Percentiles rank a stretch among this genome's conserved stretches.
phyloP scores from a whole-genome alignment of 2,329 filamentous ascomycete genomes.

The Penicillium concentricum region DNA sequence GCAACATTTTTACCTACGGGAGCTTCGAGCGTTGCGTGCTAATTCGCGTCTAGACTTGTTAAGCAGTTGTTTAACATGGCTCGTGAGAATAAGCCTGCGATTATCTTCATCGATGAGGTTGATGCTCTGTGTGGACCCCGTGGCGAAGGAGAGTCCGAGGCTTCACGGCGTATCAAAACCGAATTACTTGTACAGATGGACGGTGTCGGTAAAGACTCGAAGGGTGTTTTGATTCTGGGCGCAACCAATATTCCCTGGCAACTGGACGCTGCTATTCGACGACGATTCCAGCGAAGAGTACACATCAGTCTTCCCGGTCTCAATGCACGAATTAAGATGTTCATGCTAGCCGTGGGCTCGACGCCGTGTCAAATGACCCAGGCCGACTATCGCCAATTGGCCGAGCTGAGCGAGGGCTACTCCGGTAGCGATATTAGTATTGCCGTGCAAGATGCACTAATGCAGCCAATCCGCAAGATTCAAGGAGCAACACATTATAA shows the following conservation, averaged over 20 bases:
- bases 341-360: constrained; percentile 88
- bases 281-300: constrained; percentile 92
- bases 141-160: constrained; percentile 94
- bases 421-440: constrained; percentile 95
- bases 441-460: constrained; percentile 90
- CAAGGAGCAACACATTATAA: constrained; percentile 98
- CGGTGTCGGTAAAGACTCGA: constrained; percentile 92
- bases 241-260: constrained; percentile 99
- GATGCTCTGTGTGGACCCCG: constrained; percentile 93
- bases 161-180: constrained; percentile 95
- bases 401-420: constrained; percentile 84
- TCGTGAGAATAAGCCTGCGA: constrained; percentile 94
- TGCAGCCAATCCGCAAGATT: constrained; percentile 96
- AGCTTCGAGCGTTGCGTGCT: constrained; percentile 8
- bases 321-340: constrained; percentile 88
- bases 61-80: constrained; percentile 98
- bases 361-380: constrained; percentile 81
- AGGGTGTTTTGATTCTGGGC: constrained; percentile 88
- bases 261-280: constrained; percentile 89
- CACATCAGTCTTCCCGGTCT: constrained; percentile 91
- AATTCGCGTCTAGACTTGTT: constrained; percentile 64
- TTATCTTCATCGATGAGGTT: constrained; percentile 98
- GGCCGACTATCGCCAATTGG: constrained; percentile 77
- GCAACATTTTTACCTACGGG: neutral
- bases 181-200: constrained; percentile 99